Percentiles rank a stretch among this genome's conserved stretches.
Evolutionary conservation across 1,284 basidiomycete species (phyloP).

Genomic region (Puccinia polysora): DNA sequence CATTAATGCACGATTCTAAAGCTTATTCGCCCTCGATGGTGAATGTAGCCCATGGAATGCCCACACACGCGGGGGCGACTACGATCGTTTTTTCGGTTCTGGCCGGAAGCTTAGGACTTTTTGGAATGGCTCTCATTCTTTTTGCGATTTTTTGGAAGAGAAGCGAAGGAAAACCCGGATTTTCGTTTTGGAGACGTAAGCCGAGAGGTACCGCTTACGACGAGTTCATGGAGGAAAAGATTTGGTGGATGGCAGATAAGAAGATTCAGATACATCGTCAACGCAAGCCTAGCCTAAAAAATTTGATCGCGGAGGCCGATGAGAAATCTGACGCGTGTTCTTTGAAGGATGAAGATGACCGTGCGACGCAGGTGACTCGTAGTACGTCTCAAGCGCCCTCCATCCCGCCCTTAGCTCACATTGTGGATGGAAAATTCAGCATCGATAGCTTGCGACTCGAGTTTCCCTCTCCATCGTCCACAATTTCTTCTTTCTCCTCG

Average conservation of each 20-base stretch:
- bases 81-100: constrained; percentile 26
- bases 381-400: constrained; percentile 35
- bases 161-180: constrained; percentile 5
- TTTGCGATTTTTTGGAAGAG: constrained; percentile 18
- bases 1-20: constrained; percentile 18
- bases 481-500: neutral
- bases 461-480: constrained; percentile 23
- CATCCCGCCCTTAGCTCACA: constrained; percentile 32
- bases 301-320: neutral
- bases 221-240: constrained; percentile 44
- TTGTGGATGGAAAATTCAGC: constrained; percentile 32
- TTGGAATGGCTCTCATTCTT: constrained; percentile 24
- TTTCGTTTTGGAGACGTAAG: constrained; percentile 28
- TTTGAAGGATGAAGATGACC: neutral
- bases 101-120: constrained; percentile 32
- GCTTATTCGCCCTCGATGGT: constrained; percentile 11
- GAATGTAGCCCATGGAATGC: constrained; percentile 8
- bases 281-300: constrained; percentile 11
- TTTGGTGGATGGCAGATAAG: constrained; percentile 33
- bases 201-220: constrained; percentile 40
- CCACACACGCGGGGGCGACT: neutral
- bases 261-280: constrained; percentile 11
- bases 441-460: constrained; percentile 37
- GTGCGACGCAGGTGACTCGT: constrained; percentile 5
- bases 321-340: neutral